Evolutionary conservation across 495 filamentous ascomycete genomes (phyloP).

Genomic region (Astrothelium macrocarpum): DNA sequence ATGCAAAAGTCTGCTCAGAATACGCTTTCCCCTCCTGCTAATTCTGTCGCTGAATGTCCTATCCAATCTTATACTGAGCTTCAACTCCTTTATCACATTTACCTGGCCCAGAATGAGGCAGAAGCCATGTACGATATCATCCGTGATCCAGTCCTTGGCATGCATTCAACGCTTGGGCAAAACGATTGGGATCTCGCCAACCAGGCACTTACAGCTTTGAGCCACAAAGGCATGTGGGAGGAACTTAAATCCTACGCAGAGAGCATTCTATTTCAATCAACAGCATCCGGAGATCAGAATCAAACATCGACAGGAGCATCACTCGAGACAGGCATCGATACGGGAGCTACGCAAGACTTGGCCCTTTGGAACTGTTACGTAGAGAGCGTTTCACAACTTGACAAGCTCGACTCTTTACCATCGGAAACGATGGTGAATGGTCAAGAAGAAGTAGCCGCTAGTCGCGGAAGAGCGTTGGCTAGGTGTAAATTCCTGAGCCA

Average conservation of each 20-base stretch:
- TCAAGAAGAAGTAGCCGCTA: neutral
- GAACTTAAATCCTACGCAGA: neutral
- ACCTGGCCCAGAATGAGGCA: neutral
- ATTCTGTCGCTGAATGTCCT: neutral
- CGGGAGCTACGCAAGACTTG: neutral
- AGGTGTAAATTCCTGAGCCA: neutral
- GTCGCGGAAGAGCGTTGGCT: neutral
- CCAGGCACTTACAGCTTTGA: neutral
- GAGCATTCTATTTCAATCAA: neutral
- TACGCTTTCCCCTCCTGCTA: neutral
- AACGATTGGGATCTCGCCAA: neutral
- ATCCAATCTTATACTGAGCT: neutral
- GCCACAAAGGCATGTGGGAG: neutral
- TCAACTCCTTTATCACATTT: neutral
- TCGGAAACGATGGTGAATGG: neutral
- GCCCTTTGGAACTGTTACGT: neutral
- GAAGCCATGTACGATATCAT: neutral
- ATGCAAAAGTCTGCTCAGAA: neutral
- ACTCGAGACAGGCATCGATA: neutral
- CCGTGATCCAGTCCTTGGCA: neutral
- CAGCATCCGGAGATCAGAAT: neutral
- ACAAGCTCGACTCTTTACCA: neutral
- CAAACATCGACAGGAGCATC: neutral
- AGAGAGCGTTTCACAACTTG: neutral
- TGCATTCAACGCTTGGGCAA: neutral